Evolutionary conservation across 805 yeast genomes (phyloP).

Genomic region (Kurtzmaniella fragi): DNA sequence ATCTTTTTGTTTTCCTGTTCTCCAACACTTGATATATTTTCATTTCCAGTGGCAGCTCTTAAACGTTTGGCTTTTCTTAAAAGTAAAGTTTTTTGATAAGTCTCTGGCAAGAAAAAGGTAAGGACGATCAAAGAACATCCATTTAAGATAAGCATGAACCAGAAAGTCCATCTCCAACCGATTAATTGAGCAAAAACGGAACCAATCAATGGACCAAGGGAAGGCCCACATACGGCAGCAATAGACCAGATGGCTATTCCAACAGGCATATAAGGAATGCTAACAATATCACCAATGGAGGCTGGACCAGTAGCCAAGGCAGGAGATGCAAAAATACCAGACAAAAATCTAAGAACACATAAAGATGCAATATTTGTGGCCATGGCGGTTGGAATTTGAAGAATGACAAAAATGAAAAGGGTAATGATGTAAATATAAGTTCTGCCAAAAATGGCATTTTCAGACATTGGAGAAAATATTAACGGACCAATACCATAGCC

Average conservation of each 20-base stretch:
- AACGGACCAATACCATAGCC: conserved; percentile 61
- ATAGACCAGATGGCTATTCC: conserved; percentile 49
- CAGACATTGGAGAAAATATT: conserved; percentile 55
- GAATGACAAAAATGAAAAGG: conserved; percentile 40
- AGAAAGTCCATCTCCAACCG: conserved; percentile 50
- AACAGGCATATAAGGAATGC: conserved; percentile 38
- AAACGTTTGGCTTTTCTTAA: conserved; percentile 45
- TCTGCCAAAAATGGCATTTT: conserved; percentile 50
- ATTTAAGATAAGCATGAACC: conserved; percentile 42
- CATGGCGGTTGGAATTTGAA: conserved; percentile 56
- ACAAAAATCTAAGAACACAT: conserved; percentile 46
- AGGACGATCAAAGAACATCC: conserved; percentile 34
- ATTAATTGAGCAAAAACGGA: conserved; percentile 43
- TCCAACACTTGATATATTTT: conserved; percentile 37
- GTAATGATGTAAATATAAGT: conserved; percentile 45
- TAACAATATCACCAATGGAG: conserved; percentile 45
- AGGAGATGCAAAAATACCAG: conserved; percentile 55
- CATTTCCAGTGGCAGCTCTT: conserved; percentile 45
- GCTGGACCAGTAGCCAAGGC: conserved; percentile 56
- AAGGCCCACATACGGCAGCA: conserved; percentile 52
- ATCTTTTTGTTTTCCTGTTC: conserved; percentile 25
- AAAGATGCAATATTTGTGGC: conserved; percentile 47
- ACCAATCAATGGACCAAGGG: conserved; percentile 54
- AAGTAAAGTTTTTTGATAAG: conserved; percentile 40
- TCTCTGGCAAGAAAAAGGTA: conserved; percentile 44